A percentile compares a stretch with the other conserved stretches of the same genome.
Evolutionary conservation across 2,329 filamentous ascomycete species (phyloP).

Genomic region (Harringtonia lauricola): DNA sequence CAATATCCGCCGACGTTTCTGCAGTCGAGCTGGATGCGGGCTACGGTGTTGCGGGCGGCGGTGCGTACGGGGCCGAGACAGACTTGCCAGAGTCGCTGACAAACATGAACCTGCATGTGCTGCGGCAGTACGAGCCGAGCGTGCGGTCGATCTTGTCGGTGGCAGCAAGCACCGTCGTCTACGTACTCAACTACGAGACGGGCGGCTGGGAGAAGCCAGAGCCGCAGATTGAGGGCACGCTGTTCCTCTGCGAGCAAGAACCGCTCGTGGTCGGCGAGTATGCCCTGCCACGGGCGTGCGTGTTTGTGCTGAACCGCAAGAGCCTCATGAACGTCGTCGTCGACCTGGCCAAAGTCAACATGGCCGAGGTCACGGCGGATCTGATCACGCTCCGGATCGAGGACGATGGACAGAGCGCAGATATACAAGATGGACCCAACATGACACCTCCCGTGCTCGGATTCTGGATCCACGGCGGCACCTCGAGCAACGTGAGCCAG

Average conservation of each 20-base stretch:
- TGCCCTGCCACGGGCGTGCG: slow-evolving; percentile 35
- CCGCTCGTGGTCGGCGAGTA: slow-evolving; percentile 26
- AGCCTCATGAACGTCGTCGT: slow-evolving; percentile 61
- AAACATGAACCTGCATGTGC: slow-evolving; percentile 76
- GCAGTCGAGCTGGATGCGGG: too few relatives aligned
- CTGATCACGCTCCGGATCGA: slow-evolving; percentile 20
- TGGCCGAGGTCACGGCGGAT: slow-evolving; percentile 52
- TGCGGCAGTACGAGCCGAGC: slow-evolving; percentile 68
- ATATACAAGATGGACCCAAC: too few relatives aligned
- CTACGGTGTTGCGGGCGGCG: too few relatives aligned
- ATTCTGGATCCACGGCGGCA: slow-evolving; percentile 38
- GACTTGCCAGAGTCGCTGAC: too few relatives aligned
- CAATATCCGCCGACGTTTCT: too few relatives aligned
- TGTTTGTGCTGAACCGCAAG: slow-evolving; percentile 64
- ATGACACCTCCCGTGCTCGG: slow-evolving; percentile 30
- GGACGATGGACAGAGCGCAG: not conserved
- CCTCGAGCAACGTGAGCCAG: not conserved
- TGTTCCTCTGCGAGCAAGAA: slow-evolving; percentile 70
- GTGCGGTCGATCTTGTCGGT: slow-evolving; percentile 66
- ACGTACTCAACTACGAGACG: slow-evolving; percentile 58
- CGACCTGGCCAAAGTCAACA: slow-evolving; percentile 46
- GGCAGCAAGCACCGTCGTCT: slow-evolving; percentile 78
- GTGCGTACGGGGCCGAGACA: too few relatives aligned
- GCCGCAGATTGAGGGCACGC: slow-evolving; percentile 59
- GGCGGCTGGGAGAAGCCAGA: slow-evolving; percentile 74